Evolutionary conservation across 345 rosid species (phyloP).

Genomic region (Cardamine chenopodiifolia): DNA sequence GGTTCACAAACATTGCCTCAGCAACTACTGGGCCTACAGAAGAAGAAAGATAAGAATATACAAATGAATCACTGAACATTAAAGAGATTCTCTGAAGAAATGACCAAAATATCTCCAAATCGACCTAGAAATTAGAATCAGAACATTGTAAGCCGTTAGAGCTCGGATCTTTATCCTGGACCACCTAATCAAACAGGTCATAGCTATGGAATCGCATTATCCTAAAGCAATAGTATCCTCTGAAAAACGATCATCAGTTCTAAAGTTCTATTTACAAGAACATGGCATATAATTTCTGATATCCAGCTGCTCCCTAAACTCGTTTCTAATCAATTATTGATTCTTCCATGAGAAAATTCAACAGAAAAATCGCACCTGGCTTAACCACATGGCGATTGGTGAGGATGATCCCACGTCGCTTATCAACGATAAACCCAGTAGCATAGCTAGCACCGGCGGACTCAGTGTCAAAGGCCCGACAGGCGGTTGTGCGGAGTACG

Average conservation of each 20-base stretch:
- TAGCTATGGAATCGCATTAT: slow-evolving; percentile 15
- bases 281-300: not conserved
- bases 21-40: slow-evolving; percentile 88
- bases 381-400: slow-evolving; percentile 97
- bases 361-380: slow-evolving; percentile 52
- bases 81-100: slow-evolving; percentile 8
- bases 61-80: not conserved
- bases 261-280: not conserved
- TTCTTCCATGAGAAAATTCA: not conserved
- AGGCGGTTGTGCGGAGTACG: slow-evolving; percentile 78
- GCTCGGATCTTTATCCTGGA: not conserved
- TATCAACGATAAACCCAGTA: slow-evolving; percentile 91
- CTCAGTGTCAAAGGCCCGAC: slow-evolving; percentile 93
- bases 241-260: not conserved
- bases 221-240: not conserved
- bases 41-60: slow-evolving; percentile 20
- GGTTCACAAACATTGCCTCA: slow-evolving; percentile 90
- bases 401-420: slow-evolving; percentile 86
- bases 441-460: slow-evolving; percentile 75
- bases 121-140: slow-evolving; percentile 11
- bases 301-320: slow-evolving; percentile 3
- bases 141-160: not conserved
- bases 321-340: not conserved
- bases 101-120: not conserved
- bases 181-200: slow-evolving; percentile 27